Evolutionary conservation across 1,139 yeast genomes (phyloP).

Genomic region (Suhomyces bokatorum): DNA sequence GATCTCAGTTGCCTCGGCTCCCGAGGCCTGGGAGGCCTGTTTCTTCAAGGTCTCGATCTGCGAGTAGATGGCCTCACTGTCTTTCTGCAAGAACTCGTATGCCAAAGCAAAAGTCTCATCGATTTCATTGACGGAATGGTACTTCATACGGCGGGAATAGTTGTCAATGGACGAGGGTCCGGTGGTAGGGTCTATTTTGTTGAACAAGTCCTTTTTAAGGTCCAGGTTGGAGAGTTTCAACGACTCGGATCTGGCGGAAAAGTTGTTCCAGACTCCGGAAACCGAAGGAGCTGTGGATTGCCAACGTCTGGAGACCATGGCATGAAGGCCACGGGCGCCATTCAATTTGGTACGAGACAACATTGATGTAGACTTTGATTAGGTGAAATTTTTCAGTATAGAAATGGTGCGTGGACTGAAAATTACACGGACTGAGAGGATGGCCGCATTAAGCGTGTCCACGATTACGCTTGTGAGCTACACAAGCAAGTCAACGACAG

Average conservation of each 20-base stretch:
- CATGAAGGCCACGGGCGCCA: constrained; percentile 9
- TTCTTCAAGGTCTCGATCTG: constrained; percentile 19
- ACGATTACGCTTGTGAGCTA: too few relatives aligned
- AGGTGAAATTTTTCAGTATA: constrained; percentile 5
- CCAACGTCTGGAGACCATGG: constrained; percentile 12
- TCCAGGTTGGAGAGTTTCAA: constrained; percentile 35
- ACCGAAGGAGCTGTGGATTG: constrained; percentile 9
- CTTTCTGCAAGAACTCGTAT: constrained; percentile 56
- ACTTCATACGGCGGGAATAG: constrained; percentile 30
- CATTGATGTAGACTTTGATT: constrained; percentile 6
- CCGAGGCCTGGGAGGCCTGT: constrained; percentile 4
- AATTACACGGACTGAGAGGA: not conserved
- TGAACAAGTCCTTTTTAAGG: constrained; percentile 35
- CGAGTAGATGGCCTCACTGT: constrained; percentile 29
- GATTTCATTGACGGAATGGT: constrained; percentile 67
- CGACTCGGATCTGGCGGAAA: constrained; percentile 41
- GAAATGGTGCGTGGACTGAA: not conserved
- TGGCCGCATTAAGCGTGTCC: too few relatives aligned
- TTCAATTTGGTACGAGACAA: constrained; percentile 10
- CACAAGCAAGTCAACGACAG: too few relatives aligned
- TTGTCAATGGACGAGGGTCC: constrained; percentile 35
- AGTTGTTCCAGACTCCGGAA: constrained; percentile 51
- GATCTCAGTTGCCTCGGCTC: constrained; percentile 9
- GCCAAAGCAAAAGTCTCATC: constrained; percentile 75
- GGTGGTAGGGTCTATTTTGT: constrained; percentile 30